Base-by-base conservation (phyloP, 139 green algal species). In the Tetraselmis striata region DNA sequence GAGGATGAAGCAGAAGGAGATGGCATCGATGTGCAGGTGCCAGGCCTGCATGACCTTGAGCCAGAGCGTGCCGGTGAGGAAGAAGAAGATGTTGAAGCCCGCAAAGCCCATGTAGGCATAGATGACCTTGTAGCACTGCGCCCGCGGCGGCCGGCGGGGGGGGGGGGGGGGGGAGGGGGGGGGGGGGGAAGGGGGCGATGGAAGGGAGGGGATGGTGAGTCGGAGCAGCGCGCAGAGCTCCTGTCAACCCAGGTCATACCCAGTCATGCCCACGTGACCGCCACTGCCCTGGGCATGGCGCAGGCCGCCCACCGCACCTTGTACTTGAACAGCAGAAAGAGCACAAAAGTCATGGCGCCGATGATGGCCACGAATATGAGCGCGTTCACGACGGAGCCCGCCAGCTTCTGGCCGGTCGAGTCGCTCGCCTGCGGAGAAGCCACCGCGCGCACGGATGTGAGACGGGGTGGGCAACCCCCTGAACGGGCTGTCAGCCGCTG, bases 101-200 rank as follows among this genome's bases (percentile, higher is more conserved):
- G 94, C 90, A 85, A 98, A 98, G 0, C 87, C 94, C 94, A 99
- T 97, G 90, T 99, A 99, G 1, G 76, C 92, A 77, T 93, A 98
- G 18, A 99, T 98, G 31, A 93, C 29, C 23, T 88, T 88, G 79
- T 91, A 90, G 79, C 90, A 98, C 93, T 96, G 90, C 79, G 85
- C n/a, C n/a, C n/a, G n/a, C n/a, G n/a, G n/a, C n/a, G n/a, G n/a
- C n/a, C n/a, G n/a, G n/a, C n/a, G n/a, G n/a, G n/a, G n/a, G n/a
- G n/a, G n/a, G n/a, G n/a, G n/a, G n/a, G n/a, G n/a, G n/a, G n/a
- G n/a, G n/a, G n/a, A n/a, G n/a, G n/a, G 78, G 26, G 77, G 67
- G 77, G 24, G 30, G 31, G 77, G 30, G 30, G 31, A n/a, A n/a
- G n/a, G n/a, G n/a, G n/a, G n/a, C n/a, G n/a, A n/a, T n/a, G n/a